Base-by-base conservation (phyloP, 2,329 filamentous ascomycete species). In the Juglanconis juglandina region DNA sequence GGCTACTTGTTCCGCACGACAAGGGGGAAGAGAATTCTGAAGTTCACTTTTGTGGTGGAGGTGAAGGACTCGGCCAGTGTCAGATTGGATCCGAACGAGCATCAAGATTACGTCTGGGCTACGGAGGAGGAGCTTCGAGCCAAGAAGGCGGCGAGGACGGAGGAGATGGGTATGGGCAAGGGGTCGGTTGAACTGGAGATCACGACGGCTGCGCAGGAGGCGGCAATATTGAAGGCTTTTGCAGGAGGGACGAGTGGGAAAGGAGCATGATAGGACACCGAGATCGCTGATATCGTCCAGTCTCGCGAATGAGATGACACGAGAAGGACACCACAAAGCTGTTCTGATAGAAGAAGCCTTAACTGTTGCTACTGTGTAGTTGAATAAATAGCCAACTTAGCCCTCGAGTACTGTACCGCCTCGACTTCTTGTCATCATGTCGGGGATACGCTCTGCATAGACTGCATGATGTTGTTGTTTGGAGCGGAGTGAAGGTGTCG, bases 41-140 rank as follows among this genome's bases (percentile, higher is more conserved):
- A 71, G 51, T 64, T 72, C 32, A 67, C 64, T 0, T 74, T 73
- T 30, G 64, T 67, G 42, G 68, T 65, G 1, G 65, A 69, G 51
- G 68, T 71, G 1, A 42, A 62, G 50, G 61, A 56, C 5, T 39
- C 35, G 6, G 17, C 10, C 4, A 55, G 50, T n/a, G 69, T 72
- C 33, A 64, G 37, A 54, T 59, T 74, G 4, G 72, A 75, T 55
- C 70, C 71, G 3, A 62, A 71, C 7, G 73, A 75, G 63, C 73
- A 75, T 65, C 68, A 70, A 60, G 63, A 62, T 11, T 71, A 66
- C 46, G 59, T 74, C 1, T 75, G 73, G 73, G 71, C 69, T 0
- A 71, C 66, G 0, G 70, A 73, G 59, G 68, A 71, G n/a, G 73
- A 75, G 64, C 71, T 69, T 33, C 54, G 62, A 11, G 48, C 47